These are phyloP conservation scores for Coniochaeta ligniaria DNA, from an alignment of 2,329 filamentous ascomycete genomes.

Conservation along the genomic window DNA sequence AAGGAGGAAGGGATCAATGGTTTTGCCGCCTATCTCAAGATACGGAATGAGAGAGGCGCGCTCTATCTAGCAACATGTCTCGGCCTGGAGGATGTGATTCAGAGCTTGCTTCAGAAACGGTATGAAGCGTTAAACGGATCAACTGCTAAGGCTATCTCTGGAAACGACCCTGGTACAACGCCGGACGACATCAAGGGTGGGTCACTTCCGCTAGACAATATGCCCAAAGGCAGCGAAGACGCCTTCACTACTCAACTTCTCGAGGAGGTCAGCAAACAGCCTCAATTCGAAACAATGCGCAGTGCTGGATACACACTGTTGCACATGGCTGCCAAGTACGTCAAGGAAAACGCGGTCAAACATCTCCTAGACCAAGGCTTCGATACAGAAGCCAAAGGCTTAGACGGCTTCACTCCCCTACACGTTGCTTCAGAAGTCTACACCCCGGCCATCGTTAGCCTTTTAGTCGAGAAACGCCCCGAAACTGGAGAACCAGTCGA, in stretches of 20 bases:
- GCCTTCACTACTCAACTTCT: not conserved
- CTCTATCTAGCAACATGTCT: not conserved
- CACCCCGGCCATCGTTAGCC: not conserved
- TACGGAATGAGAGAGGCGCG: not conserved
- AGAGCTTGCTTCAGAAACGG: not conserved
- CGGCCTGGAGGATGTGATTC: not conserved
- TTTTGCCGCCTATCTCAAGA: not conserved
- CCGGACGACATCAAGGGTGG: not conserved
- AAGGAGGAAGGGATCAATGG: not conserved
- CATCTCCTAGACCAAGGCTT: not conserved
- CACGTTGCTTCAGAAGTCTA: not conserved
- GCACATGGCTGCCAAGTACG: not conserved
- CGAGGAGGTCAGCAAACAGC: not conserved
- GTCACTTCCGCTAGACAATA: not conserved
- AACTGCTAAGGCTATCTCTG: not conserved
- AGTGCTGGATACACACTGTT: not conserved
- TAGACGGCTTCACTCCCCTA: not conserved
- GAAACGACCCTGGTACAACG: not conserved
- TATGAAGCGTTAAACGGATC: not conserved
- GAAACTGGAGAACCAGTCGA: not conserved
- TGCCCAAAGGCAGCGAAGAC: not conserved
- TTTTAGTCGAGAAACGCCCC: not conserved
- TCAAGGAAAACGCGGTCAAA: not conserved
- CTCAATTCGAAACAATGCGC: not conserved
- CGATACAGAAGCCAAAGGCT: not conserved